Evolutionary conservation across 2,329 filamentous ascomycete genomes (phyloP).

Genomic region (Myriosclerotinia curreyana): DNA sequence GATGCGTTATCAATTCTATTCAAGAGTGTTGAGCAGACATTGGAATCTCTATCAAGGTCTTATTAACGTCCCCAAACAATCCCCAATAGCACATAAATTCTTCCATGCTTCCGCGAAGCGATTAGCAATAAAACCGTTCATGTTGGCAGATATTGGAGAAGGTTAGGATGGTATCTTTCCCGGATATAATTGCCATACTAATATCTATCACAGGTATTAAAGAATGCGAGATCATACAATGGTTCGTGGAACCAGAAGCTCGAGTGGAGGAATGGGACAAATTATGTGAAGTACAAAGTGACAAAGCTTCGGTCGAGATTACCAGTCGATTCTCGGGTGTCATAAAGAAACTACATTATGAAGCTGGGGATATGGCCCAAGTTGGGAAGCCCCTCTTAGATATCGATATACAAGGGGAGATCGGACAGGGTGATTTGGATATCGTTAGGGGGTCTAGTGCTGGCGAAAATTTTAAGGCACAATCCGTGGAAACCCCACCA

Average conservation of each 20-base stretch:
- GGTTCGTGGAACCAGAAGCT: conserved; percentile 96
- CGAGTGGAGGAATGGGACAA: conserved; percentile 97
- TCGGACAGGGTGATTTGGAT: conserved; percentile 58
- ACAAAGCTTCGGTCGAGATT: conserved; percentile 89
- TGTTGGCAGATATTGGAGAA: conserved; percentile 84
- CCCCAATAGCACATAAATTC: conserved; percentile 23
- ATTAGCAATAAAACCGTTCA: conserved; percentile 68
- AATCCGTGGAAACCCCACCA: not conserved
- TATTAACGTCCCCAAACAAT: conserved; percentile 29
- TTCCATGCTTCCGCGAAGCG: conserved; percentile 35
- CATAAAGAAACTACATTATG: conserved; percentile 94
- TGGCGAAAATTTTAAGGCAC: conserved; percentile 28
- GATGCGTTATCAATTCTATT: conserved; percentile 57
- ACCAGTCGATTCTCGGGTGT: conserved; percentile 93
- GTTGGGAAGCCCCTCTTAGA: conserved; percentile 93
- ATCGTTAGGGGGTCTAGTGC: conserved; percentile 40
- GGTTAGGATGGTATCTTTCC: conserved; percentile 47
- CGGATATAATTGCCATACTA: conserved; percentile 12
- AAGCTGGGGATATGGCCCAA: conserved; percentile 92
- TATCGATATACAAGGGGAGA: conserved; percentile 83
- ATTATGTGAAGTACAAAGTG: conserved; percentile 95
- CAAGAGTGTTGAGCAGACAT: conserved; percentile 51
- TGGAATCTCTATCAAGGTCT: conserved; percentile 46
- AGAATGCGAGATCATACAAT: conserved; percentile 98
- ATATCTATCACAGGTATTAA: conserved; percentile 69